A percentile compares a stretch with the other conserved stretches of the same genome.
Evolutionary conservation across 2,329 filamentous ascomycete species (phyloP).

Genomic region (Delphinella strobiligena): DNA sequence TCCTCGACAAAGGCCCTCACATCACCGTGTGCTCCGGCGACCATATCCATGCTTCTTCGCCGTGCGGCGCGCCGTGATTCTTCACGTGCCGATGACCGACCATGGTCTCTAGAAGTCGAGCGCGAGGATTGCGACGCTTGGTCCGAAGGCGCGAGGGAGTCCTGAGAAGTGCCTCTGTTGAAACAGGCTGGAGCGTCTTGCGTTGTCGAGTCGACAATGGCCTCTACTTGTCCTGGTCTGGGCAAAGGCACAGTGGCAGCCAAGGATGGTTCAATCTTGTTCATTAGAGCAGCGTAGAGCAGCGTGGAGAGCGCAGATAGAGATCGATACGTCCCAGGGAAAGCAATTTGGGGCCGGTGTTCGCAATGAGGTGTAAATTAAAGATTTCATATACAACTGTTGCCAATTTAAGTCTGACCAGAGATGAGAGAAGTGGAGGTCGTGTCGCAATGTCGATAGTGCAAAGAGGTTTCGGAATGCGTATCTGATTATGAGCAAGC

Average conservation of each 20-base stretch:
- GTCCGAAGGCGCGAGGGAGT: no score
- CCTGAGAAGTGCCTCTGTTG: not conserved
- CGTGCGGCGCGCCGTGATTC: conserved; percentile 10
- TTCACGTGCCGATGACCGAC: not conserved
- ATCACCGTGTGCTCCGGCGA: conserved; percentile 11
- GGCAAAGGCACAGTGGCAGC: not conserved
- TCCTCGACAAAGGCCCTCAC: conserved; percentile 14
- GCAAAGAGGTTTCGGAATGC: not conserved
- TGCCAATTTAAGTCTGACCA: not conserved
- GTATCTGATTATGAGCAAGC: not conserved
- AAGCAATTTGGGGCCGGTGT: no score
- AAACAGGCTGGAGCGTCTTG: not conserved
- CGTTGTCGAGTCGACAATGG: not conserved
- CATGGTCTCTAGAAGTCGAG: not conserved
- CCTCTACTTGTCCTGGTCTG: not conserved
- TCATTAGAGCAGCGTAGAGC: not conserved
- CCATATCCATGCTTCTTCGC: conserved; percentile 9
- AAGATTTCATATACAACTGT: not conserved
- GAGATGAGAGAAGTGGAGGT: not conserved
- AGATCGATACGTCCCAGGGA: no score
- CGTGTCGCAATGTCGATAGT: not conserved
- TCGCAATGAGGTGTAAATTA: no score
- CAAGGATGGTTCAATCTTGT: not conserved
- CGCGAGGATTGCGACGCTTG: not conserved
- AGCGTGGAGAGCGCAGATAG: not conserved